Evolutionary conservation across 225 moss, liverwort and hornwort species (phyloP).

Genomic region (Rhytidiadelphus loreus): DNA sequence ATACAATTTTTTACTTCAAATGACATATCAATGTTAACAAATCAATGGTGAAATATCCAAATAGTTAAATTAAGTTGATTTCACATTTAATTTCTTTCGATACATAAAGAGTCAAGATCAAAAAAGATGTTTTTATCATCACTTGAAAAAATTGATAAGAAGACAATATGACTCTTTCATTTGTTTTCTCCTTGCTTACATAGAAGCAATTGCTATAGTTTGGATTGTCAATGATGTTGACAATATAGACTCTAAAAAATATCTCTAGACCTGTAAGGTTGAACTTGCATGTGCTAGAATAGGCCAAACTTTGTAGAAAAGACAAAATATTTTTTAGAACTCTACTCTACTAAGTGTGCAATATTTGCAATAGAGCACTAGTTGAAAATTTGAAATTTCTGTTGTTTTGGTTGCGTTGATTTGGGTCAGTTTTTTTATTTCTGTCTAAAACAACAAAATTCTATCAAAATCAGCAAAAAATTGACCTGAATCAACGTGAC

Average conservation of each 20-base stretch:
- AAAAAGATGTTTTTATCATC: not conserved
- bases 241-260: not conserved
- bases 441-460: too few relatives aligned
- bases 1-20: not conserved
- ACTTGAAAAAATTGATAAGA: not conserved
- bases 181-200: not conserved
- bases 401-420: too few relatives aligned
- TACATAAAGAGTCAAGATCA: not conserved
- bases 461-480: too few relatives aligned
- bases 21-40: not conserved
- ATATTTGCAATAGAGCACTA: not conserved
- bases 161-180: not conserved
- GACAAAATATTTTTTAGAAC: not conserved
- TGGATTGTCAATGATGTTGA: not conserved
- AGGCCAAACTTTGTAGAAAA: accelerated
- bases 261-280: accelerated
- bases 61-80: not conserved
- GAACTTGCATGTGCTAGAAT: accelerated
- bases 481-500: too few relatives aligned
- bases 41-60: too few relatives aligned
- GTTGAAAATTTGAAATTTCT: too few relatives aligned
- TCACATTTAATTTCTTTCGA: not conserved
- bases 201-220: not conserved
- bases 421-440: too few relatives aligned
- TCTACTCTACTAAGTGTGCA: not conserved